Evolutionary conservation across 495 filamentous ascomycete species (phyloP).

Genomic region (Penicillium riverlandense): DNA sequence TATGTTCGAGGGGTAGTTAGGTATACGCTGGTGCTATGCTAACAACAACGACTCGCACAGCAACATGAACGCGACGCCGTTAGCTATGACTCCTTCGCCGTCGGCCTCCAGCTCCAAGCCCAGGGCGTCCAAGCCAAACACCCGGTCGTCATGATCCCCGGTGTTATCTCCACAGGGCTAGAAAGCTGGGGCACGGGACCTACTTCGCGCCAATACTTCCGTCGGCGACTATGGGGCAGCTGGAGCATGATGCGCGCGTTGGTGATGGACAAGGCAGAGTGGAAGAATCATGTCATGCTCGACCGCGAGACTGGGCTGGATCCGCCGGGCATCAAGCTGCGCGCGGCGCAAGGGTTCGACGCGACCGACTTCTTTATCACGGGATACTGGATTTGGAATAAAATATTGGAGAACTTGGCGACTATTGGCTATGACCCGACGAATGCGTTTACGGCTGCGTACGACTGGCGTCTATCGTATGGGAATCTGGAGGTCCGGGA

Average conservation of each 20-base stretch:
- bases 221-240: constrained; percentile 89
- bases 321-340: constrained; percentile 84
- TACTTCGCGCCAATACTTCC: constrained; percentile 78
- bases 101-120: constrained; percentile 73
- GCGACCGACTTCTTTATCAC: constrained; percentile 85
- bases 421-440: constrained; percentile 94
- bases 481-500: constrained; percentile 81
- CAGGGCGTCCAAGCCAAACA: constrained; percentile 79
- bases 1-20: constrained; percentile 24
- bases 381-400: constrained; percentile 98
- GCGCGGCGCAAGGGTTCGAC: constrained; percentile 95
- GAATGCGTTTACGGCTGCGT: constrained; percentile 90
- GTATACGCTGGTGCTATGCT: too few species aligned
- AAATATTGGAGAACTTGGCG: constrained; percentile 93
- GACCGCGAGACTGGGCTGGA: constrained; percentile 88
- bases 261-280: constrained; percentile 83
- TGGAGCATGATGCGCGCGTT: constrained; percentile 98
- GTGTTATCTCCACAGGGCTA: constrained; percentile 93
- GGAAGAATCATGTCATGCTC: constrained; percentile 96
- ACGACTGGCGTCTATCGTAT: constrained; percentile 97
- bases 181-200: constrained; percentile 92
- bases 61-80: constrained; percentile 80
- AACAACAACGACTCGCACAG: constrained; percentile 22
- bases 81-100: constrained; percentile 86
- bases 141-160: constrained; percentile 93